Base-by-base conservation (phyloP, 2,329 filamentous ascomycete species). In the Sarocladium strictum region DNA sequence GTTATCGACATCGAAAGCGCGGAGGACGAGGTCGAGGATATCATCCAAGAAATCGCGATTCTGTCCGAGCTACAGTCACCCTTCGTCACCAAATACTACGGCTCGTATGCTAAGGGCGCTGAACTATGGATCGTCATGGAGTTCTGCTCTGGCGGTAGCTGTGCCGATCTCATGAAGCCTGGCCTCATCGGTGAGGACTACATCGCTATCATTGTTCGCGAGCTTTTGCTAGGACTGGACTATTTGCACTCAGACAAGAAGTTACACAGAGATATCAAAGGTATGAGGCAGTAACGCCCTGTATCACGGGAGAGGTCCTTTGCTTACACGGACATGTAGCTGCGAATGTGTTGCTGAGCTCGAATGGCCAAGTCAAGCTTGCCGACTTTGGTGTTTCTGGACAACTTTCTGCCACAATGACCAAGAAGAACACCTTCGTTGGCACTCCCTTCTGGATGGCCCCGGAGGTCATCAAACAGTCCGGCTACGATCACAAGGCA, bases 111-210 rank as follows among this genome's bases (percentile, higher is more conserved):
- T 62, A 96, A 96, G 66, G 94, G 93, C 23, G 94, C 92, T 2
- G 90, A 97, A 74, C 75, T 99, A 64, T 99, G 94, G 94, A 99
- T 99, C 63, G 91, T 97, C 69, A 99, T 99, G 94, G 94, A 99
- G 71, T 99, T 94, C 66, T 99, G 94, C 72, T 92, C 93, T 1
- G 94, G 94, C 21, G 94, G 94, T 3, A 97, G 93, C 72, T 97
- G 94, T 67, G 91, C 90, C 49, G 94, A 97, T 68, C 76, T 99
- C 58, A 89, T 99, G 86, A 96, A 96, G 74, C 91, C 94, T 0
- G 94, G 94, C 23, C 74, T 86, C 38, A 93, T 99, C 58, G 84
- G 86, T 19, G 94, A 99, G 72, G 91, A 96, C 62, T 97, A 97
- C 69, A 97, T 99, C 64, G 90, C 90, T 63, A 97, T 99, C 63